phyloP scores from a whole-genome alignment of 2,329 filamentous ascomycete species.

The Colletotrichum australisinense region DNA sequence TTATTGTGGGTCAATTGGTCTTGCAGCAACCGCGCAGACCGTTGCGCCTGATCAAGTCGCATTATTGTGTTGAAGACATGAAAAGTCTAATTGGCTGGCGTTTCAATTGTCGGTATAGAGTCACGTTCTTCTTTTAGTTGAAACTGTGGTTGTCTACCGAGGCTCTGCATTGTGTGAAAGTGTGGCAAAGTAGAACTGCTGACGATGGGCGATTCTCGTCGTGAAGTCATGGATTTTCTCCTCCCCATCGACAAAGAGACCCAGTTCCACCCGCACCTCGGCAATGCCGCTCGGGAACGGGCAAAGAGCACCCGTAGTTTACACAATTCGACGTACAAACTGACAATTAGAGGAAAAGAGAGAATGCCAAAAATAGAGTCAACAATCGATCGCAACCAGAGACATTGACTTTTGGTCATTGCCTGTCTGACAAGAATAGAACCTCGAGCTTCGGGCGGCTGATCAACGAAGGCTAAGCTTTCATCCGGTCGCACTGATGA shows the following conservation, averaged over 20 bases:
- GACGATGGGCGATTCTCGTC: slow-evolving; percentile 10
- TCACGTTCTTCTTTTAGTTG: neutral
- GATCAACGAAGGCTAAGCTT: slow-evolving; percentile 18
- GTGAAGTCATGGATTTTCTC: slow-evolving; percentile 32
- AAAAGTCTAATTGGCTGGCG: neutral
- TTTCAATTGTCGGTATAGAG: neutral
- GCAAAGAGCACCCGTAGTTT: neutral
- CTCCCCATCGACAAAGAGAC: slow-evolving; percentile 16
- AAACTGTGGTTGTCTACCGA: neutral
- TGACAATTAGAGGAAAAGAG: neutral
- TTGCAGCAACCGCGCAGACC: neutral
- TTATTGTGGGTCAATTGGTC: neutral
- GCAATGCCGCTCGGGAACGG: slow-evolving; percentile 17
- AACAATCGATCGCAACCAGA: neutral
- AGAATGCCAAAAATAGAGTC: neutral
- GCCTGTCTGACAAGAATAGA: neutral
- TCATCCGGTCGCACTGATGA: slow-evolving; percentile 28
- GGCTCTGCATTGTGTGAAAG: neutral
- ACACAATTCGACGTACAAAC: neutral
- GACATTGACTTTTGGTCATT: neutral
- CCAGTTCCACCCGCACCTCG: slow-evolving; percentile 27
- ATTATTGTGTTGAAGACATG: neutral
- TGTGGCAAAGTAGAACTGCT: neutral
- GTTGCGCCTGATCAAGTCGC: neutral
- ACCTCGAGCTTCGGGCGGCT: neutral